phyloP scores from a whole-genome alignment of 2,329 filamentous ascomycete genomes.

The Diaporthe citrichinensis region DNA sequence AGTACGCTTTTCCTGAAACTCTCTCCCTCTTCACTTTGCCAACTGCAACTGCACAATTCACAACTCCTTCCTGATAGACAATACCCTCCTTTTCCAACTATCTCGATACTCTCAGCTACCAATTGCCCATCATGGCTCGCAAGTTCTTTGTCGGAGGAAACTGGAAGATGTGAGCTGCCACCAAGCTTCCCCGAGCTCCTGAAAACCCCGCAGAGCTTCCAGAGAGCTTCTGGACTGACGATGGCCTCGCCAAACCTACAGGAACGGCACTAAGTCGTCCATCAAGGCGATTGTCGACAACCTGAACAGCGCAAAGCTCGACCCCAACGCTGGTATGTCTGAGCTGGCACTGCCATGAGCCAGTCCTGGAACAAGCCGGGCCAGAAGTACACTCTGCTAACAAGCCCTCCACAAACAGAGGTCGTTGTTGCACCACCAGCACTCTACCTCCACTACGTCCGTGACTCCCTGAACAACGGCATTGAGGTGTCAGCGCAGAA shows the following conservation, averaged over 20 bases:
- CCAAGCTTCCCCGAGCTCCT: conserved; percentile 46
- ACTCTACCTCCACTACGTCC: conserved; percentile 90
- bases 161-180: conserved; percentile 91
- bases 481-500: conserved; percentile 96
- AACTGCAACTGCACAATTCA: conserved; percentile 6
- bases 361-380: not conserved
- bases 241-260: conserved; percentile 55
- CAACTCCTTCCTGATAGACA: not conserved
- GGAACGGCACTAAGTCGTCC: conserved; percentile 93
- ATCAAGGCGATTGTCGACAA: conserved; percentile 92
- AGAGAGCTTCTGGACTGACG: conserved; percentile 40
- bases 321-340: conserved; percentile 79
- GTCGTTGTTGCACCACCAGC: conserved; percentile 93
- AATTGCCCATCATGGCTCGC: conserved; percentile 82
- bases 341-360: not conserved
- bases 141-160: conserved; percentile 98
- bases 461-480: conserved; percentile 80
- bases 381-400: not conserved
- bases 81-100: not conserved
- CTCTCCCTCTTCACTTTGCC: conserved; percentile 17
- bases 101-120: conserved; percentile 43
- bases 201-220: conserved; percentile 47
- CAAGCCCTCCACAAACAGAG: conserved; percentile 69
- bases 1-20: conserved; percentile 29
- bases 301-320: conserved; percentile 88